A percentile compares a stretch with the other conserved stretches of the same genome.
Conservation (phyloP, 2,329 filamentous ascomycete genomes). For the Cercospora sp. region DNA sequence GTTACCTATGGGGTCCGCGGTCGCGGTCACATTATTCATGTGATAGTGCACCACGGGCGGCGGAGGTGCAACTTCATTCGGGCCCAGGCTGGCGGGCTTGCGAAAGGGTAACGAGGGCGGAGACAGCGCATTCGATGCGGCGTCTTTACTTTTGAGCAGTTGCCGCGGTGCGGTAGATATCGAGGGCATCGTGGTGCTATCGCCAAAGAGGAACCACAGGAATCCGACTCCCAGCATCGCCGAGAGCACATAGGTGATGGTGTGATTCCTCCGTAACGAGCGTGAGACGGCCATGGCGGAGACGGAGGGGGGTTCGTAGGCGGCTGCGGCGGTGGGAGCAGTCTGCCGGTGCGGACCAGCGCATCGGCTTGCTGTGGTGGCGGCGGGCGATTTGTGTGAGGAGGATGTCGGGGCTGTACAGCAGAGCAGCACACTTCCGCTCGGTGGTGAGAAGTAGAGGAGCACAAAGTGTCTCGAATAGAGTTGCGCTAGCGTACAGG, state of each 20-base stretch:
- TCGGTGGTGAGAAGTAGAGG: slow-evolving; percentile 25
- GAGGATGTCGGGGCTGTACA: neutral
- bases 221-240: slow-evolving; percentile 66
- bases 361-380: neutral
- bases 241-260: slow-evolving; percentile 72
- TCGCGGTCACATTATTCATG: slow-evolving; percentile 90
- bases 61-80: slow-evolving; percentile 60
- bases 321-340: neutral
- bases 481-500: neutral
- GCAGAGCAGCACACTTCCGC: neutral
- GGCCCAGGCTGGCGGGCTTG: slow-evolving; percentile 60
- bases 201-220: slow-evolving; percentile 51
- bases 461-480: neutral
- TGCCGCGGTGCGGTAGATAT: slow-evolving; percentile 50
- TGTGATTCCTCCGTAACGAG: slow-evolving; percentile 74
- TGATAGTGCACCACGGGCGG: slow-evolving; percentile 91
- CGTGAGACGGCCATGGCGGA: slow-evolving; percentile 60
- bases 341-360: slow-evolving; percentile 4
- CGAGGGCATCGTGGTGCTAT: slow-evolving; percentile 63
- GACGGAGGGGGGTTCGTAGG: slow-evolving; percentile 11
- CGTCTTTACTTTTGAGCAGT: slow-evolving; percentile 52
- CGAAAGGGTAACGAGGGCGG: slow-evolving; percentile 73
- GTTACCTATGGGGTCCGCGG: slow-evolving; percentile 72
- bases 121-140: slow-evolving; percentile 69
- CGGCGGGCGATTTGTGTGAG: neutral